Base-by-base conservation (phyloP, 2,329 filamentous ascomycete genomes). In the Arthrobotrys pseudoclavata region DNA sequence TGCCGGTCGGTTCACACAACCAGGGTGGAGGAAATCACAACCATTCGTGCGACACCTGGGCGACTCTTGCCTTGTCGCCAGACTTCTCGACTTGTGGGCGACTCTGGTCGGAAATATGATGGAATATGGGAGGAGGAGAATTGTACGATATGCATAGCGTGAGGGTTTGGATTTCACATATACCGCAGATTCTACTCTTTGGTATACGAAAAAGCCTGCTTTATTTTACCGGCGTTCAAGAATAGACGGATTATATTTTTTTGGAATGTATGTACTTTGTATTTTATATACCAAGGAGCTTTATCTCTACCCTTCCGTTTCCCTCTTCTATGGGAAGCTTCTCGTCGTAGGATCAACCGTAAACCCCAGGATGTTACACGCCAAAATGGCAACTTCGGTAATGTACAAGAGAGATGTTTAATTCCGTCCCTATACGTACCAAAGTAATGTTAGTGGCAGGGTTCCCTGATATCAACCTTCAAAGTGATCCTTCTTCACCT, bases 401-500 rank as follows among this genome's bases (percentile, higher is more conserved):
- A 62, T 67, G 42, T 74, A 61, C 60, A 66, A 34, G 40, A 37
- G 53, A 57, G 34, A 24, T 31, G 63, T 50, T 78, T 79, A 81
- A 55, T 81, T 81, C 37, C 80, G 76, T 70, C 80, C 80, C 80
- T 81, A 60, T 55, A 20, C 12, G 12, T 22, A 1, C 60, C 5
- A 31, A 47, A 24, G 61, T 7, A 13, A 13, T 4, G 34, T 13
- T 42, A 42, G 5, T n/a, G n/a, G n/a, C n/a, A n/a, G n/a, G n/a
- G n/a, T n/a, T n/a, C n/a, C n/a, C n/a, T n/a, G n/a, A n/a, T n/a
- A n/a, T n/a, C n/a, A n/a, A n/a, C n/a, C n/a, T n/a, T 42, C 45
- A 22, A 47, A n/a, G n/a, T n/a, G n/a, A 47, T 47, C 4, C 13
- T 47, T 47, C 61, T 24, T 22, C 86, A 94, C 96, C 92, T 98